These are phyloP conservation scores for Polygonum maritimum DNA, from an alignment of 148 eudicot genomes.

Conservation along the genomic window DNA sequence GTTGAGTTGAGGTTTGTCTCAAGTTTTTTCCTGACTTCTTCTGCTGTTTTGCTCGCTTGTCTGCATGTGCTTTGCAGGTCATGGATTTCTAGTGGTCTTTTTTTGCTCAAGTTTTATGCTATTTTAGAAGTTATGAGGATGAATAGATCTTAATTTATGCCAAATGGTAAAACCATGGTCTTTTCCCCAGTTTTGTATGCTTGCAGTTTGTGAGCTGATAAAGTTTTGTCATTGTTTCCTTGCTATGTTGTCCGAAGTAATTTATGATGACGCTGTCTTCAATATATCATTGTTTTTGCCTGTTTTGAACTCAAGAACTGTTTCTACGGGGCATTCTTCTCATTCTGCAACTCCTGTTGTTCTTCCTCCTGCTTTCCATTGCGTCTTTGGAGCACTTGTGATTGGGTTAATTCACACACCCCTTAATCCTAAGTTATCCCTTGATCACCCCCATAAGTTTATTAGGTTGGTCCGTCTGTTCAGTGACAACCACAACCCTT, in stretches of 20 bases:
- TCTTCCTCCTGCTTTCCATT: no score
- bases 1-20: conserved; percentile 23
- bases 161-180: background rate
- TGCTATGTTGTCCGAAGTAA: background rate
- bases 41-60: background rate
- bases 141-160: background rate
- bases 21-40: background rate
- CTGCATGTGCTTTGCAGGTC: background rate
- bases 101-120: background rate
- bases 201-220: background rate
- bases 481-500: no score
- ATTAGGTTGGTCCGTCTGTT: no score
- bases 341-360: no score
- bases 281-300: background rate
- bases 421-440: no score
- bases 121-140: no score
- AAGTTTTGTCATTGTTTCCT: background rate
- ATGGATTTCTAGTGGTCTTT: background rate
- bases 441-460: no score
- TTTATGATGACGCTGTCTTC: background rate
- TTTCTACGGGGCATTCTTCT: no score
- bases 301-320: background rate
- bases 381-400: no score
- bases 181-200: background rate
- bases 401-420: no score